Evolutionary conservation across 768 basidiomycete species (phyloP), one percentile per base, ranked within the genome.

Genomic region (Kwoniella pini): DNA sequence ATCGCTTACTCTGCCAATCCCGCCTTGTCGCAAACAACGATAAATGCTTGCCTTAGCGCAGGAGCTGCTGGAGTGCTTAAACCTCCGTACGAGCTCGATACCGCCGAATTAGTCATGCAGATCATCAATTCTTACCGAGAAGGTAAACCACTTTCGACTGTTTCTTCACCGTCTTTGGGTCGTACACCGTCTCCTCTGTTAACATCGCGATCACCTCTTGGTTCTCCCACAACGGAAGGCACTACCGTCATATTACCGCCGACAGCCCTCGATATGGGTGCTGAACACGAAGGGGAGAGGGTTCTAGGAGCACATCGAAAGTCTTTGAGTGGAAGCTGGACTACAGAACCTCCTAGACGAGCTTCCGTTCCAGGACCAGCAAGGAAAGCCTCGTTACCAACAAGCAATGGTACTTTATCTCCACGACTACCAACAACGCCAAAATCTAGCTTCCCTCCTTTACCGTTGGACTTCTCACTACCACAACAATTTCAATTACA

Each of bases 1-100:
- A 58, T 78, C 39, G 77, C 77, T 3, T 78, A 76, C 52, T 76
- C 75, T 21, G 77, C 77, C 51, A 78, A 78, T 45, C 73, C 77
- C 6, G 75, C 67, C 3, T 42, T 76, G 4, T 54, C 69, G 0
- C 43, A 55, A 9, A 30, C 63, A 6, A 70, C 74, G 6, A 71
- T 74, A 10, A 56, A 59, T 5, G 62, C 65, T 3, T 76, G 75
- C 53, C 38, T 76, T 12, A 44, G 53, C 19, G 75, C 70, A 1
- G 77, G 77, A 4, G 73, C 75, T 2, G 60, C 68, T 2, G 74
- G 73, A n/a, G 77, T 78, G 1, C 53, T 78, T 12, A 73, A 69
- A 60, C 77, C 77, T 6, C 75, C 77, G n/a, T 78, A 70, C 49
- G 70, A 75, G 51, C 45, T 64, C 3, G 54, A 59, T 21, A 74